These are phyloP conservation scores for Fusarium illudens DNA, from an alignment of 2,329 filamentous ascomycete genomes.

Conservation along the genomic window DNA sequence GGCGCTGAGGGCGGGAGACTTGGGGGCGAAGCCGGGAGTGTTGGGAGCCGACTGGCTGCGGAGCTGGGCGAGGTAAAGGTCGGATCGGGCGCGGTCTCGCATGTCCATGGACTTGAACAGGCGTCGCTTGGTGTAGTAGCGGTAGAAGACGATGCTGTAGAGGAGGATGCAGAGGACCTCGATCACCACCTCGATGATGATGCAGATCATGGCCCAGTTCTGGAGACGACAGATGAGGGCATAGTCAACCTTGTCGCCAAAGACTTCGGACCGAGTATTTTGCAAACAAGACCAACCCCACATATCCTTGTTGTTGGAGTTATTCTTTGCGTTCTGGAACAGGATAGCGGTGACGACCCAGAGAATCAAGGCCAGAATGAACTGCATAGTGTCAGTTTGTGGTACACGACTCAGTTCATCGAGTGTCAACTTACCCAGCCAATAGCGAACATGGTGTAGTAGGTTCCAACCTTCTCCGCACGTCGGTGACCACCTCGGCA, in stretches of 20 bases:
- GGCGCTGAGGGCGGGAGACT: conserved; percentile 61
- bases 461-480: conserved; percentile 92
- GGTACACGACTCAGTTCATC: neutral
- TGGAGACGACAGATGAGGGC: conserved; percentile 89
- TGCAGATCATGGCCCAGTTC: conserved; percentile 95
- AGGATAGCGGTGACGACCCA: conserved; percentile 89
- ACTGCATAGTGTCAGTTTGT: conserved; percentile 51
- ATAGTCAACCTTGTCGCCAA: conserved; percentile 84
- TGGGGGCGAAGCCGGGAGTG: conserved; percentile 86
- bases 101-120: conserved; percentile 97
- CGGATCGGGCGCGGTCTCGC: conserved; percentile 91
- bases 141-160: conserved; percentile 95
- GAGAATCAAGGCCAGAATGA: conserved; percentile 90
- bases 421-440: conserved; percentile 64
- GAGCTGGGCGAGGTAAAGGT: conserved; percentile 90
- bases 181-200: conserved; percentile 94
- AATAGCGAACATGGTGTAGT: conserved; percentile 94
- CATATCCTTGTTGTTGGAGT: conserved; percentile 79
- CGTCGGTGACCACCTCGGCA: conserved; percentile 86
- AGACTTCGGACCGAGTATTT: conserved; percentile 81
- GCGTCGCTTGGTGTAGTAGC: conserved; percentile 95
- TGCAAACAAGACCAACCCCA: conserved; percentile 99
- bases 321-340: conserved; percentile 80
- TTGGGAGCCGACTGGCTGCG: conserved; percentile 90
- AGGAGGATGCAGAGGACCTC: conserved; percentile 91